These are phyloP conservation scores for Yarrowia sp. DNA, from an alignment of 805 yeast genomes.

Conservation along the genomic window DNA sequence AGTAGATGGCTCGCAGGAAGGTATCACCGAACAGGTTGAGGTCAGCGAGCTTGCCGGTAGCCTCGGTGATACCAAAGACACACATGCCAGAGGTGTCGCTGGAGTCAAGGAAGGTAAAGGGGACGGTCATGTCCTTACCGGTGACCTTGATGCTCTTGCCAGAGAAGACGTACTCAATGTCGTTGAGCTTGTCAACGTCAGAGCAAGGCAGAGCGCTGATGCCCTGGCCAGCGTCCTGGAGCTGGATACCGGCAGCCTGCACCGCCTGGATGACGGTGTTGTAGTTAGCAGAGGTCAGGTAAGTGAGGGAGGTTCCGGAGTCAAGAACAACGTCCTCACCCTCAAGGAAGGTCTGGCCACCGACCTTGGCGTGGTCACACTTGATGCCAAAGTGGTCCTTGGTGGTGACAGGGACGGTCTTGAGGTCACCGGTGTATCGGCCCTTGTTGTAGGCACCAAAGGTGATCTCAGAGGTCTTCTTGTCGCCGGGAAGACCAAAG, in stretches of 20 bases:
- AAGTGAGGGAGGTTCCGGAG: conserved; percentile 61
- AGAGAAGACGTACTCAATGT: conserved; percentile 15
- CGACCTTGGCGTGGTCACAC: conserved; percentile 41
- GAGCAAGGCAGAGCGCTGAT: background rate
- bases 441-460: conserved; percentile 55
- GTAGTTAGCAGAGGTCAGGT: conserved; percentile 45
- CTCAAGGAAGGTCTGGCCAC: background rate
- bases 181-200: background rate
- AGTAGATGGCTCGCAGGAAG: conserved; percentile 65
- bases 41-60: conserved; percentile 45
- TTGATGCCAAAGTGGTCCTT: conserved; percentile 31
- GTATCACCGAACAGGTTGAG: conserved; percentile 57
- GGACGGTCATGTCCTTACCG: conserved; percentile 27
- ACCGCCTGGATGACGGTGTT: conserved; percentile 20
- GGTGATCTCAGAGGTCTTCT: conserved; percentile 49
- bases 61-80: conserved; percentile 46
- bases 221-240: conserved; percentile 45
- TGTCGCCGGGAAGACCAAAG: conserved; percentile 47
- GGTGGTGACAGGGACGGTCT: conserved; percentile 42
- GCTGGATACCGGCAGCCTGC: conserved; percentile 45
- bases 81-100: conserved; percentile 41
- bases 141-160: conserved; percentile 16
- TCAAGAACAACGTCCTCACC: conserved; percentile 56
- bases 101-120: background rate
- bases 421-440: conserved; percentile 52